Evolutionary conservation across 441 rosid genomes (phyloP), one percentile per base, ranked within the genome.

Genomic region (Melastoma candidum): DNA sequence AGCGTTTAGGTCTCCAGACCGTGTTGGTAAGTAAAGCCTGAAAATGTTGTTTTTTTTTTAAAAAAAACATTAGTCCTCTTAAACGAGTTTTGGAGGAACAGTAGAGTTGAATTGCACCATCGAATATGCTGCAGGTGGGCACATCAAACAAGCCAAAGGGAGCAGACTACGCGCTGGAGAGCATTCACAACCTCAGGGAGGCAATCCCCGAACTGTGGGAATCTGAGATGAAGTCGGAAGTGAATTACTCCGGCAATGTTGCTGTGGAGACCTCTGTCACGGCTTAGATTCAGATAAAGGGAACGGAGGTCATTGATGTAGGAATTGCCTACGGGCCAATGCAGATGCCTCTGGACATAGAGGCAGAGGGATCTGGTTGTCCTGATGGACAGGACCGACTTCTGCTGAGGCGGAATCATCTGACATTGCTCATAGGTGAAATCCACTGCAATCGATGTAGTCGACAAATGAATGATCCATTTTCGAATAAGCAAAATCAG

Each of bases 171-270:
- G 82, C 53, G 4, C 25, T 89, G 49, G 90, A 83, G 63, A 63
- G 6, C 3, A 66, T 89, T 8, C 55, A 64, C 43, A 74, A 75
- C 12, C 66, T 89, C 39, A 64, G 73, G 1, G 68, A 82, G 52
- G 77, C 63, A 12, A 74, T 89, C 26, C 88, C 97, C 11, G 93
- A 83, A 56, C 82, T 83, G 11, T 83, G 93, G 97, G 54, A 52
- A 39, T 52, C 22, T 12, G 46, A 52, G 36, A 45, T 52, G 56
- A 52, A 52, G 56, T 52, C 56, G 14, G 56, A 52, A 13, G 56
- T 52, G 56, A 26, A 26, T 13, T 52, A 52, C 46, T 13, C 56
- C 3, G 56, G 44, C 46, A 52, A 52, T 25, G 46, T 52, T 39
- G 27, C 56, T 7, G 56, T 52, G 12, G 56, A 52, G 43, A 52